Evolutionary conservation across 2,329 filamentous ascomycete genomes (phyloP), one percentile per base, ranked within the genome.

Genomic region (Cadophora gregata): DNA sequence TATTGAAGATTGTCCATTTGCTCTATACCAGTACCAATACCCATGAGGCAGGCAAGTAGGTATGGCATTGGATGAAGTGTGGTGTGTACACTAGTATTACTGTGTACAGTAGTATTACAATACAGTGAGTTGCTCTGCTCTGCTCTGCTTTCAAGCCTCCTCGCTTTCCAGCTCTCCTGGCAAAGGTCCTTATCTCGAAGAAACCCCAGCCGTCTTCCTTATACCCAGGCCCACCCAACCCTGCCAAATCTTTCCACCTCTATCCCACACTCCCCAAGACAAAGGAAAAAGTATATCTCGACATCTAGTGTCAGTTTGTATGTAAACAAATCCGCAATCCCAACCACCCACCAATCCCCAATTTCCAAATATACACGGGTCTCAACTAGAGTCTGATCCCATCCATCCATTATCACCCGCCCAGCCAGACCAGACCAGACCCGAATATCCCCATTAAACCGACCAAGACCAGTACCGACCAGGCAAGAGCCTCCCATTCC

Each of bases 321-420:
- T 62, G 60, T 42, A 36, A 50, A 6, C 21, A 45, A 50, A 50
- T 33, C 27, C 3, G 14, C 42, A 10, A 36, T 21, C 27, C 25
- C 21, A 45, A 38, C 47, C 42, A 10, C 25, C 42, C 24, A 25
- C 48, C 51, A 12, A 45, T 50, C 59, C 60, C 42, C 38, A 42
- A 25, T 2, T 59, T 36, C 33, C 45, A 38, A 51, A 65, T 42
- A 60, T 65, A 63, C 55, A 68, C 55, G 47, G 42, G 59, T 60
- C 63, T 62, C 62, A 59, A 67, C 59, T 62, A 67, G 62, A 67
- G 61, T 64, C 66, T 53, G 58, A 50, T 63, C 56, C 53, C 59
- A 29, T 6, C 53, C 59, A 29, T 6, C 50, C 31, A 58, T 38
- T 53, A 56, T 42, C 51, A 61, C 42, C 55, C 50, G 36, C 31